phyloP scores from a whole-genome alignment of 352 stramenopile genomes.

The Globisporangium alternatum region DNA sequence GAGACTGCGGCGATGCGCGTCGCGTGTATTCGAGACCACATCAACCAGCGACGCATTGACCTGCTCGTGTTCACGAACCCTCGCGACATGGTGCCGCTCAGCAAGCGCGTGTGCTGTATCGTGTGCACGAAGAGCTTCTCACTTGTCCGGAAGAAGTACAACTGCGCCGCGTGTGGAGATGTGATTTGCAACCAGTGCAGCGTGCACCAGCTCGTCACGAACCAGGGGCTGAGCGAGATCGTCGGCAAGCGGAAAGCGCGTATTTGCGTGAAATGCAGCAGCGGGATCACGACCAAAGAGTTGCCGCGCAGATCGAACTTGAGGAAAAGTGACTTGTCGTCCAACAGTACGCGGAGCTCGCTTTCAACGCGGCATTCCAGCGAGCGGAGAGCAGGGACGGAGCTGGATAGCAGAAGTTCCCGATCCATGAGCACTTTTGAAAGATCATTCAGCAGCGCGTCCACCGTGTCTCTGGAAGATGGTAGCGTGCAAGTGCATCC shows the following conservation, averaged over 20 bases:
- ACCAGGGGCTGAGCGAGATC: conserved; percentile 40
- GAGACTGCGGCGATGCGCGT: conserved; percentile 72
- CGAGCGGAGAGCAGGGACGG: conserved; percentile 10
- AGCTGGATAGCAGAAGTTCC: conserved; percentile 19
- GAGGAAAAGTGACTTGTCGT: conserved; percentile 28
- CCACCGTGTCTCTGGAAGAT: conserved; percentile 31
- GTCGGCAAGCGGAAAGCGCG: conserved; percentile 67
- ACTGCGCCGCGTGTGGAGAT: conserved; percentile 74
- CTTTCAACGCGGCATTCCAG: conserved; percentile 12
- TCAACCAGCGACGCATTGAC: conserved; percentile 74
- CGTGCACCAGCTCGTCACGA: conserved; percentile 68
- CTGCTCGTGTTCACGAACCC: conserved; percentile 63
- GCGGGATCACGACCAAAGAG: conserved; percentile 48
- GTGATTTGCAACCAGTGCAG: conserved; percentile 83
- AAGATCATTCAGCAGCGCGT: conserved; percentile 14
- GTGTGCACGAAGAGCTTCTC: conserved; percentile 84
- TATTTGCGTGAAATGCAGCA: conserved; percentile 79
- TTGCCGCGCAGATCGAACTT: conserved; percentile 46
- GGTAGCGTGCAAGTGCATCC: conserved; percentile 24
- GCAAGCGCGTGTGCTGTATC: conserved; percentile 70
- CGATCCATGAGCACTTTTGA: conserved; percentile 30
- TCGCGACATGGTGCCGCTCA: conserved; percentile 70
- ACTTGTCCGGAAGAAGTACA: conserved; percentile 84
- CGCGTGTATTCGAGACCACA: conserved; percentile 71
- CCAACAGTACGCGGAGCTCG: conserved; percentile 24